phyloP scores from a whole-genome alignment of 805 yeast genomes.

The Sugiyamaella valdiviana region DNA sequence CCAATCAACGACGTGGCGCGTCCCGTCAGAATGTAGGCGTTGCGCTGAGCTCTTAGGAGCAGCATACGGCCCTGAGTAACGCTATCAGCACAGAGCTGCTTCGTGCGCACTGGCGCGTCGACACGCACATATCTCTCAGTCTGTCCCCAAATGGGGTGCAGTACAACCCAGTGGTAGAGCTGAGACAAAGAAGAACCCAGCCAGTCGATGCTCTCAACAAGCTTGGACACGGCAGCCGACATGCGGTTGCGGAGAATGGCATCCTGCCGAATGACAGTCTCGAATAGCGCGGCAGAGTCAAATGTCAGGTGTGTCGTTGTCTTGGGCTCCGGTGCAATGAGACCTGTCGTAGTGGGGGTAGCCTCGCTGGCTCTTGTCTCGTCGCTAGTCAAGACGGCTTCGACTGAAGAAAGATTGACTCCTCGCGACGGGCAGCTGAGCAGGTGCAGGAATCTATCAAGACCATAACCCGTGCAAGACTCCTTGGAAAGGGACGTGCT shows the following conservation, averaged over 20 bases:
- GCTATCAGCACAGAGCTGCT: not conserved
- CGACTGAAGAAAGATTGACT: not conserved
- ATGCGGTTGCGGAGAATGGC: not conserved
- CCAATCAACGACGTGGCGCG: not conserved
- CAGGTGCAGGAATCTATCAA: not conserved
- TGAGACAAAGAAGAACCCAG: not conserved
- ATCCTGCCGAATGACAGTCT: not conserved
- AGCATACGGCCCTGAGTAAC: not conserved
- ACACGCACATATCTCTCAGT: not conserved
- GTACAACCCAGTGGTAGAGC: not conserved
- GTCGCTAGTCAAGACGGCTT: not conserved
- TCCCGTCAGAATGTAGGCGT: not conserved
- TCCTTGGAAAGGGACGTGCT: not conserved
- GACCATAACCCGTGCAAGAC: not conserved
- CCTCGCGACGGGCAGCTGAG: not conserved
- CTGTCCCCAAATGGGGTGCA: not conserved
- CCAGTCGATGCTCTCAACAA: not conserved
- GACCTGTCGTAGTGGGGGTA: not conserved
- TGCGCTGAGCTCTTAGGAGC: not conserved
- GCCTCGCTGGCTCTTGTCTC: not conserved
- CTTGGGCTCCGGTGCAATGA: not conserved
- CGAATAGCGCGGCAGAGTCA: not conserved
- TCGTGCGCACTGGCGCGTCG: not conserved
- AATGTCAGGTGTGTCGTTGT: not conserved
- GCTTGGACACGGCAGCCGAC: not conserved